These are phyloP conservation scores for Populus hybrid DNA, from an alignment of 441 rosid genomes.

Conservation along the genomic window DNA sequence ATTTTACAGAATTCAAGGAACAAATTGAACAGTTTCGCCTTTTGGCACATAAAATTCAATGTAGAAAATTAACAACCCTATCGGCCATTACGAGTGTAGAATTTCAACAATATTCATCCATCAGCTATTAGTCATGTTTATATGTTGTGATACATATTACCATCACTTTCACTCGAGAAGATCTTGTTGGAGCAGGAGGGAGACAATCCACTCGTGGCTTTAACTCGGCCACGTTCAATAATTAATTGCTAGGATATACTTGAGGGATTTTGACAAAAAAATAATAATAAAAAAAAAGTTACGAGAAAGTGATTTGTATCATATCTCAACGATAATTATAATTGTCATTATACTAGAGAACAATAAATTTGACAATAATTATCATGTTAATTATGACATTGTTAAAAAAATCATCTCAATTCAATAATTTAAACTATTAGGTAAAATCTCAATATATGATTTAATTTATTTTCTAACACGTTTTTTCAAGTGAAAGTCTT, in stretches of 20 bases:
- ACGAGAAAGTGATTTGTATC: background rate
- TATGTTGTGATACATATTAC: background rate
- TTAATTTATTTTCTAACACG: no score
- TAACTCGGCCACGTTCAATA: constrained; percentile 25
- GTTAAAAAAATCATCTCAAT: no score
- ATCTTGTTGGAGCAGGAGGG: constrained; percentile 31
- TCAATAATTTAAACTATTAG: no score
- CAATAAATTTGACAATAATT: no score
- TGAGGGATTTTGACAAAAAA: background rate
- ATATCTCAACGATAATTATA: background rate
- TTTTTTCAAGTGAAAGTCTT: no score
- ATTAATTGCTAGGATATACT: constrained; percentile 21
- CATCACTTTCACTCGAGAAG: constrained; percentile 21
- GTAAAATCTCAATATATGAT: no score
- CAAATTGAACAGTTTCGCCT: background rate
- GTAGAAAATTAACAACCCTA: background rate
- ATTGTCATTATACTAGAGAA: no score
- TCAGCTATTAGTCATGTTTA: background rate
- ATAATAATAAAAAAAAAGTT: background rate
- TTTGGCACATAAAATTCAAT: background rate
- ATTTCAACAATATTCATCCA: background rate
- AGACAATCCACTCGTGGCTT: constrained; percentile 40
- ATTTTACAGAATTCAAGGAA: background rate
- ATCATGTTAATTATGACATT: no score
- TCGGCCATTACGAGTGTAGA: background rate